Percentiles rank a stretch among this genome's conserved stretches.
Evolutionary conservation across 2,329 filamentous ascomycete genomes (phyloP).

Genomic region (Trichoderma simmonsii): DNA sequence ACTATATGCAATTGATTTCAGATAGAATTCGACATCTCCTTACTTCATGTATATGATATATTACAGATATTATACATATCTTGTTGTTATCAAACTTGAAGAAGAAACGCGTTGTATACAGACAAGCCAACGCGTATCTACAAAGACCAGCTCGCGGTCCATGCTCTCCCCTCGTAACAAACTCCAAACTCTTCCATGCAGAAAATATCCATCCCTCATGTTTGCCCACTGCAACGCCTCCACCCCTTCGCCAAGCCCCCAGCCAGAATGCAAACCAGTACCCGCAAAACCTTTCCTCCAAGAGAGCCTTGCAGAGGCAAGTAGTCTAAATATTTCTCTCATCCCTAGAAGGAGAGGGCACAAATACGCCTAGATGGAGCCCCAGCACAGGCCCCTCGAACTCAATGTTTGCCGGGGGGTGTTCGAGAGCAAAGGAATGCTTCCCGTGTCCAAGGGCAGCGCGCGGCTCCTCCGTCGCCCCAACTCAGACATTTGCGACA

Average conservation of each 20-base stretch:
- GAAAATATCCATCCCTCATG: not conserved
- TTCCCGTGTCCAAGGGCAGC: constrained; percentile 19
- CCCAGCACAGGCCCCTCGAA: not conserved
- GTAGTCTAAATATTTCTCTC: not conserved
- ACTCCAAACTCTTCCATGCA: not conserved
- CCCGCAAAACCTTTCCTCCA: not conserved
- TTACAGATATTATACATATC: not conserved
- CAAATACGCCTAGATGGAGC: not conserved
- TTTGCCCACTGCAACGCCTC: not conserved
- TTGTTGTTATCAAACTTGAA: not conserved
- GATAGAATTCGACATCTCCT: not conserved
- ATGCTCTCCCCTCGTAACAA: not conserved
- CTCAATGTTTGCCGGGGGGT: not conserved
- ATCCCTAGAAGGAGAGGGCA: not conserved
- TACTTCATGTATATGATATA: not conserved
- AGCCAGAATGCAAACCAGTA: constrained; percentile 13
- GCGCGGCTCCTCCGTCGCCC: not conserved
- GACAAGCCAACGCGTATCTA: not conserved
- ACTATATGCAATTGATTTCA: not conserved
- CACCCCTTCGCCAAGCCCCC: not conserved
- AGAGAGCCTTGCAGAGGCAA: not conserved
- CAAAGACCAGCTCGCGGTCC: not conserved
- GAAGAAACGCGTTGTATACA: not conserved
- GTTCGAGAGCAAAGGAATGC: constrained; percentile 15
- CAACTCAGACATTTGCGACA: constrained; percentile 14